phyloP scores from a whole-genome alignment of 208 protist genomes.

The Acanthamoeba triangularis region DNA sequence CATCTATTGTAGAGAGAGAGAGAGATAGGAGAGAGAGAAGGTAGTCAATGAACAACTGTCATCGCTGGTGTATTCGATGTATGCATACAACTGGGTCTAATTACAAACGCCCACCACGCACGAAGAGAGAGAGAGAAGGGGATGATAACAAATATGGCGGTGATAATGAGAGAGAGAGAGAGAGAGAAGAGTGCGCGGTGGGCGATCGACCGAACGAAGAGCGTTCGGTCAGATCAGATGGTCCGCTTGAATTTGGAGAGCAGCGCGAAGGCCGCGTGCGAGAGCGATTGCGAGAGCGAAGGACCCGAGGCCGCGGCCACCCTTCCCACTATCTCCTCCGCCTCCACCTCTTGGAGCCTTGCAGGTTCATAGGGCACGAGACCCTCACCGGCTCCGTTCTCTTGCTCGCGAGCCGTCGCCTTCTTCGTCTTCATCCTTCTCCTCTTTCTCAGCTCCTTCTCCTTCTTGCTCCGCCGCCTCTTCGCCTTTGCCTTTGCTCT shows the following conservation, averaged over 20 bases:
- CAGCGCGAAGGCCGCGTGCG: constrained; percentile 17
- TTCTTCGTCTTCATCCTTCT: not conserved
- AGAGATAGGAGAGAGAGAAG: not conserved
- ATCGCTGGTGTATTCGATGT: not conserved
- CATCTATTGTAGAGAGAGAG: not conserved
- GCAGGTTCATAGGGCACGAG: constrained; percentile 12
- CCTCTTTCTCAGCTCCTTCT: not conserved
- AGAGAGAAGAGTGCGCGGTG: not conserved
- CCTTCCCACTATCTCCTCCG: not conserved
- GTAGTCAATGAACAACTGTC: not conserved
- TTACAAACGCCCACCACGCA: not conserved
- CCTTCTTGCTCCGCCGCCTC: not conserved
- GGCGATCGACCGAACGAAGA: constrained; percentile 29
- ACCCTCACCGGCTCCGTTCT: not conserved
- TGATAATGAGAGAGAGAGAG: not conserved
- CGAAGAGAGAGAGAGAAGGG: not conserved
- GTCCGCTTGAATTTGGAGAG: constrained; percentile 63
- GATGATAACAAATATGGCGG: not conserved
- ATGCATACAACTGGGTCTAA: not conserved
- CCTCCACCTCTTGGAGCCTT: not conserved
- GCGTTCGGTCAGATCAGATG: constrained; percentile 33
- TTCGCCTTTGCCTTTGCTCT: not conserved
- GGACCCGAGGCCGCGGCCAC: not conserved
- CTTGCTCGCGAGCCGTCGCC: not conserved
- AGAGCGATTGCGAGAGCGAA: constrained; percentile 28